Conservation (phyloP, 352 stramenopile genomes). For the Phytopythium delawarense region DNA sequence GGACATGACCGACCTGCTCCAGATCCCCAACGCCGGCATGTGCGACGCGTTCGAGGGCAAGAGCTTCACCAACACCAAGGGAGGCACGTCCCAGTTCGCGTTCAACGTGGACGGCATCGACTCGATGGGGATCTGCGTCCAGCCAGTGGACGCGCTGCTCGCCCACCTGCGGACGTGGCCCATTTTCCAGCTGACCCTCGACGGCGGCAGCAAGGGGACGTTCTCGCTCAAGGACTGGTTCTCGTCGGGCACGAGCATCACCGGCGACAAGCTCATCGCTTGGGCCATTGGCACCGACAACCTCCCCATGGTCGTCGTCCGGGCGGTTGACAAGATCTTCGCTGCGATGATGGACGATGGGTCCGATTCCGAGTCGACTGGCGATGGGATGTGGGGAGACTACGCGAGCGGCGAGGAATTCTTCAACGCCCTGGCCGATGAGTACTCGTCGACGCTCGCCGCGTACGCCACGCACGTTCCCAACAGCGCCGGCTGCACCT, state of each 20-base stretch:
- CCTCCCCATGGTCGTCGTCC: conserved; percentile 21
- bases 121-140: conserved; percentile 37
- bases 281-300: conserved; percentile 17
- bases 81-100: conserved; percentile 15
- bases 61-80: conserved; percentile 32
- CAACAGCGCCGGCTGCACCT: conserved; percentile 22
- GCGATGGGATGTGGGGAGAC: not conserved
- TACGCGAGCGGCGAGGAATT: not conserved
- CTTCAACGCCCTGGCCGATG: not conserved
- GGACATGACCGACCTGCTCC: conserved; percentile 12
- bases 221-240: conserved; percentile 37
- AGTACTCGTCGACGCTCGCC: conserved; percentile 1
- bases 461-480: conserved; percentile 25
- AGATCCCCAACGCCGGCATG: conserved; percentile 45
- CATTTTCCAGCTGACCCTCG: conserved; percentile 19
- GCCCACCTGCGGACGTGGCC: conserved; percentile 25
- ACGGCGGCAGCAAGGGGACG: conserved; percentile 7
- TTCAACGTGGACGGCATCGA: conserved; percentile 22
- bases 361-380: not conserved
- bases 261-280: conserved; percentile 15
- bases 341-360: not conserved
- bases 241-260: conserved; percentile 29
- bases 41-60: conserved; percentile 38
- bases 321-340: conserved; percentile 14
- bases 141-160: conserved; percentile 32